phyloP scores from a whole-genome alignment of 305 asterid species.

The Coffea humblotiana region DNA sequence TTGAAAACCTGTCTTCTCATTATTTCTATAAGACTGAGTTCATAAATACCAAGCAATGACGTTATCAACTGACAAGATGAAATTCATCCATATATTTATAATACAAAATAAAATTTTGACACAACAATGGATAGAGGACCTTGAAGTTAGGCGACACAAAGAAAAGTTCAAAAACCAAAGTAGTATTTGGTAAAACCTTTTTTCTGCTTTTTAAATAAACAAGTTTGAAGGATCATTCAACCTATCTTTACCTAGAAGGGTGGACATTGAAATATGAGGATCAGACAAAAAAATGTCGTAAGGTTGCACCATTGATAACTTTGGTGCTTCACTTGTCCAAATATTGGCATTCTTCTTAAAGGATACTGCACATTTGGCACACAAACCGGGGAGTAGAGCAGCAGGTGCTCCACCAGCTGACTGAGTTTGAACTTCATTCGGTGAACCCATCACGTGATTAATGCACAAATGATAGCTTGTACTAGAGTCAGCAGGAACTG shows the following conservation, averaged over 20 bases:
- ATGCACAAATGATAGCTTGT: conserved; percentile 58
- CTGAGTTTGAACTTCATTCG: conserved; percentile 39
- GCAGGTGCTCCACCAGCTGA: conserved; percentile 33
- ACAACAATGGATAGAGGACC: neutral
- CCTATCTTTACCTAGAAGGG: conserved; percentile 52
- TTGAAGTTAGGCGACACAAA: conserved; percentile 1
- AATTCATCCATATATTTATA: neutral
- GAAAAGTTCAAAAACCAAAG: neutral
- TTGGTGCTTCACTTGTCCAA: conserved; percentile 76
- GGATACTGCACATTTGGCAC: conserved; percentile 64
- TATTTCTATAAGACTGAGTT: neutral
- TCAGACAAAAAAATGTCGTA: conserved; percentile 66
- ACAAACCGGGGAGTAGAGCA: conserved; percentile 56
- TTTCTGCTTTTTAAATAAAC: neutral
- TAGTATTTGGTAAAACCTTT: neutral
- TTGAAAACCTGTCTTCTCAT: neutral
- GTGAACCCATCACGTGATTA: conserved; percentile 56
- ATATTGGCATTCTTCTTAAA: conserved; percentile 52
- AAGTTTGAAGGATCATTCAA: neutral
- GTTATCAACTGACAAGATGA: neutral
- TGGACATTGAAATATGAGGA: conserved; percentile 75
- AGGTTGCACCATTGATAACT: conserved; percentile 71
- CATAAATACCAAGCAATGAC: neutral
- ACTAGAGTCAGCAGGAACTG: conserved; percentile 54
- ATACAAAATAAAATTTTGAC: neutral